These are phyloP conservation scores for Suillus luteus DNA, from an alignment of 768 basidiomycete species.

Conservation along the genomic window DNA sequence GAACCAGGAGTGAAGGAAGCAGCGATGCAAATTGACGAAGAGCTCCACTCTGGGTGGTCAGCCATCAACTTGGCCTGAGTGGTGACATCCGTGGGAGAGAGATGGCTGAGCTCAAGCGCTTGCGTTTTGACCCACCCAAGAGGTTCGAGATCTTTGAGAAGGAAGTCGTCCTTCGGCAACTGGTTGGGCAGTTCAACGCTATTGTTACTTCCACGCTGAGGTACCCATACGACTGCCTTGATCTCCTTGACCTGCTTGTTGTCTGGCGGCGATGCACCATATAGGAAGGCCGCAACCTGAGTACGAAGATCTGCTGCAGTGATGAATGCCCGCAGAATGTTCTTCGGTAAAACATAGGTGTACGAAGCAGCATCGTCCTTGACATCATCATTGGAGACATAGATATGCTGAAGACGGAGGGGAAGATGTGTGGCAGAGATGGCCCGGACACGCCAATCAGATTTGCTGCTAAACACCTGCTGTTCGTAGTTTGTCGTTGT, in stretches of 20 bases:
- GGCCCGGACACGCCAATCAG: slow-evolving; percentile 98
- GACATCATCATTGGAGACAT: slow-evolving; percentile 98
- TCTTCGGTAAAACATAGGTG: slow-evolving; percentile 97
- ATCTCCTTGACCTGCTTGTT: slow-evolving; percentile 99
- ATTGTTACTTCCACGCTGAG: slow-evolving; percentile 95
- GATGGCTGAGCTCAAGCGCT: slow-evolving; percentile 86
- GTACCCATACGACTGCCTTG: slow-evolving; percentile 97
- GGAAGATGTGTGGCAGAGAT: slow-evolving; percentile 97
- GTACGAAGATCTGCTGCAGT: slow-evolving; percentile 92
- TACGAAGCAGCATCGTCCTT: slow-evolving; percentile 95
- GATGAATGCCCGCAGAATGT: slow-evolving; percentile 92
- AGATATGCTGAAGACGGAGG: slow-evolving; percentile 96
- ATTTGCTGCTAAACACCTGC: slow-evolving; percentile 98
- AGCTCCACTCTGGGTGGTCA: slow-evolving; percentile 92
- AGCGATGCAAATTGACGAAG: slow-evolving; percentile 90
- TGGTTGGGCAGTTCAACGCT: slow-evolving; percentile 88
- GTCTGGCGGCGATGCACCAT: slow-evolving; percentile 90
- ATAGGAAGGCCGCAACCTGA: slow-evolving; percentile 92
- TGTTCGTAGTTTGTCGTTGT: slow-evolving; percentile 95
- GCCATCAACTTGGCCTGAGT: slow-evolving; percentile 98
- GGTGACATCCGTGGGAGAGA: slow-evolving; percentile 91
- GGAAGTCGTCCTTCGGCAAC: slow-evolving; percentile 91
- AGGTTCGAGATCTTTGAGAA: slow-evolving; percentile 93
- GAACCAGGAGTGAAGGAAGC: slow-evolving; percentile 98
- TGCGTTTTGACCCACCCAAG: slow-evolving; percentile 98